Conservation (phyloP, 2,329 filamentous ascomycete species). For the Fusarium neocosmosporiellum region DNA sequence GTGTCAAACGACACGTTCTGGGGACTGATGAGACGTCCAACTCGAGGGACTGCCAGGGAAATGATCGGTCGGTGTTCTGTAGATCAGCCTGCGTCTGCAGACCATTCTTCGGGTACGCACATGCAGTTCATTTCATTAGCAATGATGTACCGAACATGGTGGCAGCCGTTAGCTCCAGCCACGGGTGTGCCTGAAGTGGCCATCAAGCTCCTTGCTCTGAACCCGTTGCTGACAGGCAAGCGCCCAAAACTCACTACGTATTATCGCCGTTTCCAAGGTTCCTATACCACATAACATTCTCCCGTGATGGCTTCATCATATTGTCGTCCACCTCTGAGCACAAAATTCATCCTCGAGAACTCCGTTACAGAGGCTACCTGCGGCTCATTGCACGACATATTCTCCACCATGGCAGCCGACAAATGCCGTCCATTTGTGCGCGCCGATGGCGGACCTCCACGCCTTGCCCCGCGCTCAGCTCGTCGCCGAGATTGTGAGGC, state of each 20-base stretch:
- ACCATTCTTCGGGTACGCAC: slow-evolving; percentile 4
- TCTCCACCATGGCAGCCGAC: neutral
- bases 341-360: neutral
- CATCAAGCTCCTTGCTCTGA: slow-evolving; percentile 7
- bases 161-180: neutral
- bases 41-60: neutral
- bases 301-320: neutral
- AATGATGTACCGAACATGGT: neutral
- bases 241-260: neutral
- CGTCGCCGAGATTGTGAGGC: neutral
- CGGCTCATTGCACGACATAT: neutral
- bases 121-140: slow-evolving; percentile 3
- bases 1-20: neutral
- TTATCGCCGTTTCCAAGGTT: neutral
- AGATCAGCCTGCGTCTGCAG: neutral
- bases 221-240: neutral
- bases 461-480: neutral
- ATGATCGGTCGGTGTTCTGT: neutral
- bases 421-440: neutral
- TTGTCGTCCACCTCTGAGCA: neutral
- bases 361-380: neutral
- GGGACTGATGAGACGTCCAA: neutral
- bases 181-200: neutral
- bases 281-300: neutral
- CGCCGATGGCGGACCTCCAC: neutral